These are phyloP conservation scores for Carpinus viminea DNA, from an alignment of 306 rosid genomes.

Conservation along the genomic window DNA sequence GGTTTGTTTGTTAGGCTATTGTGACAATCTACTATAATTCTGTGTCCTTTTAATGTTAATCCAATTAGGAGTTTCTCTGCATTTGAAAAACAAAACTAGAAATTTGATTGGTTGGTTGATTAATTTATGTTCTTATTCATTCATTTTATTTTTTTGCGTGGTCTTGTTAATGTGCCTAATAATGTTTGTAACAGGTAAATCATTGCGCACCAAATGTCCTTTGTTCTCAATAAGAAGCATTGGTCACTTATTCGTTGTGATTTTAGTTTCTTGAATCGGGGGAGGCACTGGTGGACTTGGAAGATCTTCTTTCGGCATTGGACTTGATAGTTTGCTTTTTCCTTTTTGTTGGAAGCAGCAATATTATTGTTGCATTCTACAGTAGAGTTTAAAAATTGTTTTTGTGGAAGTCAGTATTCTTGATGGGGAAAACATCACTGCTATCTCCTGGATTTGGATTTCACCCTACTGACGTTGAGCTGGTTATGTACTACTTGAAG, in stretches of 20 bases:
- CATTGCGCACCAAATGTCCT: too few species aligned
- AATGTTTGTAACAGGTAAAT: conserved; percentile 28
- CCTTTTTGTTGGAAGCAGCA: not conserved
- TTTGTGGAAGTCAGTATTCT: not conserved
- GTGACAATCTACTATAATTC: not conserved
- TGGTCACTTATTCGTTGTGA: conserved; percentile 20
- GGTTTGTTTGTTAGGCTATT: not conserved
- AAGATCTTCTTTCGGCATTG: conserved; percentile 54
- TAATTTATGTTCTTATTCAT: not conserved
- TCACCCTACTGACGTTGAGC: conserved; percentile 65
- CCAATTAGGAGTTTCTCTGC: not conserved
- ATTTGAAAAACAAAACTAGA: not conserved
- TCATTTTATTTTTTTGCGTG: not conserved
- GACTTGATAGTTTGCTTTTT: conserved; percentile 36
- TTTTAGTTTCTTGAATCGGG: conserved; percentile 11
- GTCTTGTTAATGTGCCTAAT: not conserved
- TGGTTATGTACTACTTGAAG: conserved; percentile 53
- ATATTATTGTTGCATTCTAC: not conserved
- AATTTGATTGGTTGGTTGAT: not conserved
- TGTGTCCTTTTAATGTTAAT: not conserved
- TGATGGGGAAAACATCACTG: conserved; percentile 24
- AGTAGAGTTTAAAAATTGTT: not conserved
- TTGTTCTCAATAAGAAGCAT: conserved; percentile 27
- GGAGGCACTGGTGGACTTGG: conserved; percentile 43
- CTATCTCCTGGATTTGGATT: conserved; percentile 71